Evolutionary conservation across 2,329 filamentous ascomycete species (phyloP), one percentile per base, ranked within the genome.

Genomic region (Alternaria gaisen): DNA sequence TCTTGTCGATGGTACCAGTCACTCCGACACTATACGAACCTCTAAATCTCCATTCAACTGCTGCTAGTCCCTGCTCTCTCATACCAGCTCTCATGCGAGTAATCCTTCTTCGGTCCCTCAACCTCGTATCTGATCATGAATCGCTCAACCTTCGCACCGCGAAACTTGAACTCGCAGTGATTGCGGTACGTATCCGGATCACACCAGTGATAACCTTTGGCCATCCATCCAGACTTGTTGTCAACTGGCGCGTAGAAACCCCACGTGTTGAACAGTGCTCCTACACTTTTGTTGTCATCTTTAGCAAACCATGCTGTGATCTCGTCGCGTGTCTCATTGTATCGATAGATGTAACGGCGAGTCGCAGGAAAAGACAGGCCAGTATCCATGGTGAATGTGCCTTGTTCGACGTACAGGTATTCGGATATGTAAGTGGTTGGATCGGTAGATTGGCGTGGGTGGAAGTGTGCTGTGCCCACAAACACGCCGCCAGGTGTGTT

Each of bases 211-310:
- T 87, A 86, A 0, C 89, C 88, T 66, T 83, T 87, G 0, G 90
- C 91, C 42, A 80, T 77, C 87, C 90, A 91, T 0, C 84, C 79
- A 0, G 75, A 69, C 0, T 73, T 65, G 5, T 74, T 71, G 3
- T 75, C 66, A 5, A 24, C 40, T 24, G 75, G 72, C 11, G 67
- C 53, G 22, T 80, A 60, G 66, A 93, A 91, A 58, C 90, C 84
- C n/a, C 93, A 80, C 64, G 89, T 85, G 69, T 93, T 91, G 76
- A 94, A 94, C 20, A 93, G 80, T 64, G 93, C 91, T 72, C 93
- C 91, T 0, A 89, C 88, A 14, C 83, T 83, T 63, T 91, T 87
- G n/a, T 90, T 86, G 65, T 91, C 88, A 16, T 90, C 86, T 64
- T 88, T 87, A 40, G 87, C 87, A 68, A 93, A 93, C 91, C 91